Conservation (phyloP, 2,329 filamentous ascomycete genomes). For the Bipolaris victoriae region DNA sequence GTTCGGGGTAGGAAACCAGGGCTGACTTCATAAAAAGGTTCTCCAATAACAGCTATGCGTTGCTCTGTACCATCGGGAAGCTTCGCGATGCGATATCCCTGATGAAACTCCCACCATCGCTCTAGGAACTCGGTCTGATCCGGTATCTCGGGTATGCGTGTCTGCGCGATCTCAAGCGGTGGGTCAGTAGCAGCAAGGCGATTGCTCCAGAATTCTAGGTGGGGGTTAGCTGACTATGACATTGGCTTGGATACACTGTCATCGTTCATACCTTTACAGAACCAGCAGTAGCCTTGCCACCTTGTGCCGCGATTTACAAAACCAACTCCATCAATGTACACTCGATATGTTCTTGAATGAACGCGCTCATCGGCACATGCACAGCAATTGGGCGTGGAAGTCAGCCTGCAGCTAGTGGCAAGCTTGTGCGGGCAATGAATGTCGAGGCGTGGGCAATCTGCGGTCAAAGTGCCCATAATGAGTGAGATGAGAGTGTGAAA, state of each 20-base stretch:
- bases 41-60: slow-evolving; percentile 55
- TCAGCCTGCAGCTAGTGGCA: slow-evolving; percentile 51
- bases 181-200: slow-evolving; percentile 52
- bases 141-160: slow-evolving; percentile 55
- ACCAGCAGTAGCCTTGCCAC: slow-evolving; percentile 61
- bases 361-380: slow-evolving; percentile 50
- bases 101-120: slow-evolving; percentile 58
- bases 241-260: too few species aligned
- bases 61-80: slow-evolving; percentile 53
- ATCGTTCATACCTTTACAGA: slow-evolving; percentile 51
- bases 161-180: slow-evolving; percentile 51
- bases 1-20: slow-evolving; percentile 57
- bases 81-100: slow-evolving; percentile 52
- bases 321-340: slow-evolving; percentile 59
- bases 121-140: slow-evolving; percentile 56
- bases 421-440: slow-evolving; percentile 52
- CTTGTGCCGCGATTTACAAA: slow-evolving; percentile 56
- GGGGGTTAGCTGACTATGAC: slow-evolving; percentile 9
- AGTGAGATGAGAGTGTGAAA: background rate
- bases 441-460: slow-evolving; percentile 44
- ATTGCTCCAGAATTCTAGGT: slow-evolving; percentile 56
- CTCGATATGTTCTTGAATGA: slow-evolving; percentile 53
- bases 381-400: slow-evolving; percentile 49
- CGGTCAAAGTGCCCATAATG: slow-evolving; percentile 51
- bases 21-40: slow-evolving; percentile 54